Base-by-base conservation (phyloP, 2,329 filamentous ascomycete species). In the Shiraia bambusicola region DNA sequence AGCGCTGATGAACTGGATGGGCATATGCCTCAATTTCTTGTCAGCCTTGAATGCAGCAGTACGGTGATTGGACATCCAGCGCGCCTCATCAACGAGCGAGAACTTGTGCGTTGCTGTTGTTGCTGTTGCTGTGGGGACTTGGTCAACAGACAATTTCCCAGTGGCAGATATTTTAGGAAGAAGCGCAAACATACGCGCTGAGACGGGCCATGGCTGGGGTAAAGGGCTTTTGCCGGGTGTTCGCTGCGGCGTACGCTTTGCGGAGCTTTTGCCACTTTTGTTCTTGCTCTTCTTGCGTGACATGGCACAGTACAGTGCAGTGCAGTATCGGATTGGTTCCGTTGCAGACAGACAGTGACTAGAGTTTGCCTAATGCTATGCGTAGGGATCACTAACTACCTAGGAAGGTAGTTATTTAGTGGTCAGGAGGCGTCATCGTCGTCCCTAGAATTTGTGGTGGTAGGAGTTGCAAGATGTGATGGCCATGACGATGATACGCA, bases 1-100 rank as follows among this genome's bases (percentile, higher is more conserved):
- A 25, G 80, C 81, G 58, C 79, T 82, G 45, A 86, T 75, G 58
- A 87, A 87, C 2, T 67, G 62, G 36, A 86, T 74, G 16, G 70
- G 69, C 39, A 76, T 72, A 53, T 83, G 68, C 44, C 83, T 74
- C 35, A 86, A 70, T 49, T 74, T 75, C 35, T 69, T 65, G 46
- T 73, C 72, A 3, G 72, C 63, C 40, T 73, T 71, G 64, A 74
- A 76, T 32, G 63, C 63, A 32, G 70, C 61, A 22, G 68, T 69
- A 28, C 69, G 67, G 51, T 78, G 74, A 13, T 67, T 71, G 57
- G 76, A 77, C 10, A 78, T 81, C 54, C 80, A 81, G 15, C 72
- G 73, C 26, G 79, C 80, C 64, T 82, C 80, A 50, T 84, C 76
- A 49, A 73, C 71, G 63, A 84, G 71, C 1, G 76, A 77, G 40